Base-by-base conservation (phyloP, 1,139 yeast genomes). In the Geotrichum candidum region DNA sequence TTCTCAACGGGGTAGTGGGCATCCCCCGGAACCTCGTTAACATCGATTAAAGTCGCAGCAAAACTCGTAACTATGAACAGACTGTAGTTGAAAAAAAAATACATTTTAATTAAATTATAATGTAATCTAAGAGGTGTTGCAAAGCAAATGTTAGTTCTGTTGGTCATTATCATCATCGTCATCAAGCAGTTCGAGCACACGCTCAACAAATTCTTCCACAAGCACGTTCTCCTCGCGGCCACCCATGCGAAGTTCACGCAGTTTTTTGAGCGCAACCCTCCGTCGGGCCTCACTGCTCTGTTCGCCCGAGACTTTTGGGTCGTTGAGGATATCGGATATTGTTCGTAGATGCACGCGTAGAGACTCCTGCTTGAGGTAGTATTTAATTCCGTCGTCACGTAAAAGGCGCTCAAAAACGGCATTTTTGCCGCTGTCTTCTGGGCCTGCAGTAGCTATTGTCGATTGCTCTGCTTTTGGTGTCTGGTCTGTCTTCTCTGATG, bases 141-240 rank as follows among this genome's bases (percentile, higher is more conserved):
- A 31, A 15, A 15, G 11, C n/a, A 6, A 31, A 23, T 33, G 54
- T n/a, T 27, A 23, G 10, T 54, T n/a, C 51, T 54, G 51, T 25
- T 23, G 18, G 13, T 22, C 29, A 18, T 18, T 45, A 25, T 51
- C 46, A 25, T 18, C n/a, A 15, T 31, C 51, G 18, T 53, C 48
- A 11, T 57, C 56, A 27, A 59, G 50, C 22, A 69, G 64, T 46
- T 65, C 67, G 11, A 70, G 57, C 11, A 70, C 65, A 18, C 69
- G 60, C 22, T 41, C 6, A 13, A 56, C 69, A 73, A 87, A 86
- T 68, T 86, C 90, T 69, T 87, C 91, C 6, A 88, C 82, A 51
- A 85, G 73, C 64, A 78, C 83, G 69, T 88, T 87, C 58, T 81
- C 82, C 68, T 88, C 91, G 0, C 77, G 63, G 0, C 95, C 95